Base-by-base conservation (phyloP, 495 filamentous ascomycete species). In the Cenococcum geophilum region DNA sequence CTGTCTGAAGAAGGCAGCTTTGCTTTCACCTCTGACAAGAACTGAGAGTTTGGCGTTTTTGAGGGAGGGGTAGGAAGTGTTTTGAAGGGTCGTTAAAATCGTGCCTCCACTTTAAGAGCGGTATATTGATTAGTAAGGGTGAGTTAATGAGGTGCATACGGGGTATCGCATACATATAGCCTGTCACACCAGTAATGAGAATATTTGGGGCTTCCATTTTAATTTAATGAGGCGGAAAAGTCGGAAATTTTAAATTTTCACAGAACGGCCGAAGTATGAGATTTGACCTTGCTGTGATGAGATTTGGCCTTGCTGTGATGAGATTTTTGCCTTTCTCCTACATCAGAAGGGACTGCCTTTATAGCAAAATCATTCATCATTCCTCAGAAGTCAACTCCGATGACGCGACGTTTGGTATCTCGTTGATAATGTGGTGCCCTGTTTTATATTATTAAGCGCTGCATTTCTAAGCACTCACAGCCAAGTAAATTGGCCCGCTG, bases 381-480 rank as follows among this genome's bases (percentile, higher is more conserved):
- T 32, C 27, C 27, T 32, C 3, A 32, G 27, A 32, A 32, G 27
- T 6, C 27, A 32, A 32, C 27, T 3, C 27, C 6, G 14, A 49
- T 49, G 45, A 49, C 18, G 18, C 5, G 9, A 16, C 6, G 18
- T 49, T 49, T 49, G 18, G 16, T 49, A 49, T 12, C 16, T 20
- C 16, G 9, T 49, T 49, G 1, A 5, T 12, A 49, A 18, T 16
- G 45, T 22, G 45, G 22, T 8, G 16, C 14, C 18, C 9, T 49
- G 6, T 18, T 18, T 49, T 18, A 18, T 8, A 49, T 49, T 49
- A 49, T 49, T 49, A 18, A 49, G 45, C 45, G 9, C 45, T 22
- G 45, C 45, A 49, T 49, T 49, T 49, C 45, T 49, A 49, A 49
- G 45, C 45, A 12, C 22, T 18, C 16, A 49, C 27, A 32, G 27